A percentile compares a stretch with the other conserved stretches of the same genome.
Evolutionary conservation across 2,329 filamentous ascomycete genomes (phyloP).

Genomic region (Fusarium buxicola): DNA sequence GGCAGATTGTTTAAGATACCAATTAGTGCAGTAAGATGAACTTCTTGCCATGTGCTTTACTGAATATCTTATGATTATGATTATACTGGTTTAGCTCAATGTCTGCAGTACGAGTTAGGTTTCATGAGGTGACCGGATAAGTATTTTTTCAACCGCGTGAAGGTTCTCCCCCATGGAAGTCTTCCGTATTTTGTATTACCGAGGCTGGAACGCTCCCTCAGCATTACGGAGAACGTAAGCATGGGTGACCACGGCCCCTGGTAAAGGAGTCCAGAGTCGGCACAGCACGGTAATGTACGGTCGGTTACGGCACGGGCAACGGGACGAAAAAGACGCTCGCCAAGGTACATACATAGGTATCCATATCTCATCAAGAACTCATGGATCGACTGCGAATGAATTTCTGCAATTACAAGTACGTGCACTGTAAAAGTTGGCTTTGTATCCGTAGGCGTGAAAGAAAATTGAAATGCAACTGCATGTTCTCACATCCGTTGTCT

Average conservation of each 20-base stretch:
- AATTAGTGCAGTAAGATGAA: no score
- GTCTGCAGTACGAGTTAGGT: no score
- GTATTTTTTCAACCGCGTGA: background rate
- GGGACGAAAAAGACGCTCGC: background rate
- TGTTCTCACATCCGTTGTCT: conserved; percentile 5
- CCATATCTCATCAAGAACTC: background rate
- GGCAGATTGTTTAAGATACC: no score
- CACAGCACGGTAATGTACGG: conserved; percentile 27
- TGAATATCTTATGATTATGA: no score
- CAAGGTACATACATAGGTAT: background rate
- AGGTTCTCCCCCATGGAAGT: no score
- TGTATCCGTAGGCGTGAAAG: conserved; percentile 4
- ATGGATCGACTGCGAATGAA: background rate
- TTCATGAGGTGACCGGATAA: no score
- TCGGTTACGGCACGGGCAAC: conserved; percentile 14
- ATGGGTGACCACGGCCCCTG: conserved; percentile 9
- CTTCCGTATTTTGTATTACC: no score
- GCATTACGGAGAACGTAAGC: conserved; percentile 8
- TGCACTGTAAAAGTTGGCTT: background rate
- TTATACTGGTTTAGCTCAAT: no score
- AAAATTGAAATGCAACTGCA: conserved; percentile 9
- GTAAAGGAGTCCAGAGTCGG: conserved; percentile 4
- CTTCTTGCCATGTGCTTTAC: no score
- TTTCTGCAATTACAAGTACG: background rate
- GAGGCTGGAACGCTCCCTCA: background rate